Conservation (phyloP, 495 filamentous ascomycete species). For the Aspergillus conjunctus region DNA sequence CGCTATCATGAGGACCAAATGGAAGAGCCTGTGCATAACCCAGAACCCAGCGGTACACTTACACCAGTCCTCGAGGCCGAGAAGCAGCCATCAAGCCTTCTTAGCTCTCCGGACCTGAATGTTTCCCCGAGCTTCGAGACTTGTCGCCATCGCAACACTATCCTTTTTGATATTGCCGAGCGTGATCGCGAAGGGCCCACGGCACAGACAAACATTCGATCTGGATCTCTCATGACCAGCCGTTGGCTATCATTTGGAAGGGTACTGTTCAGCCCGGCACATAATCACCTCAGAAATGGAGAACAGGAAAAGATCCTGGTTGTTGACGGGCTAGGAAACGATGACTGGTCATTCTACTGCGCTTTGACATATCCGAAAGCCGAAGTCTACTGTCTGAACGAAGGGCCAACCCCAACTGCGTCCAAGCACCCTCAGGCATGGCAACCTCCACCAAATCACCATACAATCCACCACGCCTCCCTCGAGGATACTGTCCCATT, state of each 20-base stretch:
- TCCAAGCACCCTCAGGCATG: constrained; percentile 44
- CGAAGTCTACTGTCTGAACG: constrained; percentile 73
- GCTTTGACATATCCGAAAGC: constrained; percentile 86
- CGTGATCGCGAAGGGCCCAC: constrained; percentile 62
- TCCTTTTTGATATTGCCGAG: constrained; percentile 52
- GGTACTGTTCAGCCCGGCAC: constrained; percentile 90
- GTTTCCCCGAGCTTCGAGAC: constrained; percentile 36
- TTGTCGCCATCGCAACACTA: constrained; percentile 42
- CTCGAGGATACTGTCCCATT: constrained; percentile 79
- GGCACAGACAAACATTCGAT: constrained; percentile 79
- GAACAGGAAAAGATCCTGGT: constrained; percentile 71
- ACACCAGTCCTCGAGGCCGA: constrained; percentile 19
- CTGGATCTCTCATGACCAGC: constrained; percentile 75
- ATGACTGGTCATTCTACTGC: constrained; percentile 98
- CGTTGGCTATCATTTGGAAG: constrained; percentile 94
- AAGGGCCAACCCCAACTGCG: constrained; percentile 35
- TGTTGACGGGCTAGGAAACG: constrained; percentile 85
- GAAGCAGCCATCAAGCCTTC: constrained; percentile 35
- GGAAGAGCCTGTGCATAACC: constrained; percentile 16
- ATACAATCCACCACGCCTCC: constrained; percentile 74
- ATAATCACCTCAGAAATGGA: constrained; percentile 71
- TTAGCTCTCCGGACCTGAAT: constrained; percentile 33
- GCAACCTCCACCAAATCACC: constrained; percentile 77
- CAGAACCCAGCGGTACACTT: constrained; percentile 3
- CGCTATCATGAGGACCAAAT: constrained; percentile 31